Percentiles rank a stretch among this genome's conserved stretches.
Evolutionary conservation across 2,329 filamentous ascomycete genomes (phyloP).

Genomic region (Tolypocladium ophioglossoides): DNA sequence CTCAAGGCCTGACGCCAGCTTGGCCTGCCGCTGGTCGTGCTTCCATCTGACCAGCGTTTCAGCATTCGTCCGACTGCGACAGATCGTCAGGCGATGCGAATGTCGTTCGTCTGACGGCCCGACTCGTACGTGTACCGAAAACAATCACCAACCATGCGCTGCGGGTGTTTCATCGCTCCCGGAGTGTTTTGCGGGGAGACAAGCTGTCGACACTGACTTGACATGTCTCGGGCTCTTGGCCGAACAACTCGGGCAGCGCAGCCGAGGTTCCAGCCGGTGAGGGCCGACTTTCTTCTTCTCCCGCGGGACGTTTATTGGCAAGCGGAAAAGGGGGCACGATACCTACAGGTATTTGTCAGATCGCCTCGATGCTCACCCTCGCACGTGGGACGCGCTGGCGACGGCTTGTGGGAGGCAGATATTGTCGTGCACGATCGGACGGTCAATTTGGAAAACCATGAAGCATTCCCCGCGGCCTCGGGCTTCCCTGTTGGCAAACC

Average conservation of each 20-base stretch:
- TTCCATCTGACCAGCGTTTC: neutral
- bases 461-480: neutral
- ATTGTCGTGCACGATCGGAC: too few species aligned
- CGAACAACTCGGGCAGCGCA: neutral
- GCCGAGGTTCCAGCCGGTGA: too few species aligned
- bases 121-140: too few species aligned
- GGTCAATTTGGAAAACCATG: neutral
- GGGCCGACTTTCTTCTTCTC: too few species aligned
- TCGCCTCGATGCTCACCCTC: too few species aligned
- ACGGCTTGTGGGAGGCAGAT: too few species aligned
- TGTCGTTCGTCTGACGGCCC: neutral
- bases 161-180: neutral
- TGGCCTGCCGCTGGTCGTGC: neutral
- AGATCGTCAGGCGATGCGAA: neutral
- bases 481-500: neutral
- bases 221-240: neutral
- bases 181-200: neutral
- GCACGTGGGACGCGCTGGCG: too few species aligned
- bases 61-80: neutral
- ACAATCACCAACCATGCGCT: neutral
- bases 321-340: too few species aligned
- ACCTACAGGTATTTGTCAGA: too few species aligned
- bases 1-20: too few species aligned
- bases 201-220: neutral
- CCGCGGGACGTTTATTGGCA: too few species aligned